Conservation (phyloP, 2,329 filamentous ascomycete species). For the Arthrobotrys megalospora region DNA sequence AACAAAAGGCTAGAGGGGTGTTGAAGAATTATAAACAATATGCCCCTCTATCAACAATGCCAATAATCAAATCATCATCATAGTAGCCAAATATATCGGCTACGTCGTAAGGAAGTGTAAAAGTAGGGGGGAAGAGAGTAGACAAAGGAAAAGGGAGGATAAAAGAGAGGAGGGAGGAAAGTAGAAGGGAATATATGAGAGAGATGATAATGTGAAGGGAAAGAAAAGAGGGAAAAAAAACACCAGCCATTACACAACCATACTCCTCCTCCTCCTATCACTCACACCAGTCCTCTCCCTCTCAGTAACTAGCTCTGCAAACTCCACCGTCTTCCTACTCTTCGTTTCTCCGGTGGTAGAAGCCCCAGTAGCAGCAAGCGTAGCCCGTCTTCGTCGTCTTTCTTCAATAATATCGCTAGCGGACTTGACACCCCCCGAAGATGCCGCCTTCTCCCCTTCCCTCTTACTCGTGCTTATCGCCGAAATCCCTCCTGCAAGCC, state of each 20-base stretch:
- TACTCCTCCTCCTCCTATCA: constrained; percentile 42
- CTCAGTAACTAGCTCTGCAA: constrained; percentile 18
- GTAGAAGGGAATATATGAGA: neutral
- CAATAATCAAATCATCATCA: constrained; percentile 5
- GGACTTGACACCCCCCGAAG: constrained; percentile 38
- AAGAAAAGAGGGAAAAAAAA: neutral
- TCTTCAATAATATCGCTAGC: constrained; percentile 55
- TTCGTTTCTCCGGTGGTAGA: constrained; percentile 26
- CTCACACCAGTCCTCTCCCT: constrained; percentile 8
- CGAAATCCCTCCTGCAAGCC: constrained; percentile 32
- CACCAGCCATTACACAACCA: constrained; percentile 42
- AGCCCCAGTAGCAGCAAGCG: constrained; percentile 35
- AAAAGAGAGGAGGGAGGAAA: neutral
- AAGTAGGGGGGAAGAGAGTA: constrained; percentile 6
- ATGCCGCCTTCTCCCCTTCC: constrained; percentile 34
- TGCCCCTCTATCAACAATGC: constrained; percentile 10
- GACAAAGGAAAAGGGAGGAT: constrained; percentile 11
- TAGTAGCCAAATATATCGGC: neutral
- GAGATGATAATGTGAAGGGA: neutral
- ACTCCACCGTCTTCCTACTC: constrained; percentile 41
- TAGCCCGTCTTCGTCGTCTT: constrained; percentile 43
- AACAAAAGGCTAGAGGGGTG: neutral
- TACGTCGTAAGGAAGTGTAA: constrained; percentile 9
- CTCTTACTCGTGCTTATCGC: constrained; percentile 37
- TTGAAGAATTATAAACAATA: neutral